phyloP scores from a whole-genome alignment of 1,284 basidiomycete species.

The Grifola frondosa region DNA sequence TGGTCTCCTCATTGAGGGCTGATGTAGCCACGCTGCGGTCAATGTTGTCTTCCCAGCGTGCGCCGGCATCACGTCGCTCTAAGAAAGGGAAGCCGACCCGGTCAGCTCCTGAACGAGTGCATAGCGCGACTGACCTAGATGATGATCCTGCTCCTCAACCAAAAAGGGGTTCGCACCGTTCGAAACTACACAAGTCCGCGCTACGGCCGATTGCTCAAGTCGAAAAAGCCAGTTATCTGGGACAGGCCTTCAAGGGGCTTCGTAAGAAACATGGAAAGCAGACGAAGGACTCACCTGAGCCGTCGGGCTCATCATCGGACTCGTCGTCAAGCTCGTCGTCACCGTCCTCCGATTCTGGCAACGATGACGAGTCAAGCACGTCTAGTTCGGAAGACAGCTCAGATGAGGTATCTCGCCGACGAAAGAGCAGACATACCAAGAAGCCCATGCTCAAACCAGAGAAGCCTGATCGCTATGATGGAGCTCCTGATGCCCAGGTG shows the following conservation, averaged over 20 bases:
- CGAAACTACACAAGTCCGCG: no score
- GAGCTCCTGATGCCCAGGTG: conserved; percentile 8
- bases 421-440: background rate
- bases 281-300: background rate
- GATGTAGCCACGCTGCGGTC: no score
- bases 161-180: no score
- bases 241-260: conserved; percentile 10
- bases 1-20: no score
- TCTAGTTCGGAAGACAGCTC: background rate
- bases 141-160: no score
- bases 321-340: no score
- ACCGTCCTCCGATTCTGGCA: background rate
- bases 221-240: conserved; percentile 13
- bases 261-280: no score
- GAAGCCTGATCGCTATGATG: conserved; percentile 15
- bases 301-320: background rate
- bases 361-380: background rate
- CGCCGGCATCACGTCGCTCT: no score
- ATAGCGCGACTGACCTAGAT: no score
- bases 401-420: background rate
- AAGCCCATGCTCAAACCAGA: conserved; percentile 13
- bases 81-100: no score
- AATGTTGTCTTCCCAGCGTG: no score
- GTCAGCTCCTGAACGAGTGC: no score
- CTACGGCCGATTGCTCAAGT: conserved; percentile 12